Conservation (phyloP, 257 asterid species). For the Jasminum sambac region DNA sequence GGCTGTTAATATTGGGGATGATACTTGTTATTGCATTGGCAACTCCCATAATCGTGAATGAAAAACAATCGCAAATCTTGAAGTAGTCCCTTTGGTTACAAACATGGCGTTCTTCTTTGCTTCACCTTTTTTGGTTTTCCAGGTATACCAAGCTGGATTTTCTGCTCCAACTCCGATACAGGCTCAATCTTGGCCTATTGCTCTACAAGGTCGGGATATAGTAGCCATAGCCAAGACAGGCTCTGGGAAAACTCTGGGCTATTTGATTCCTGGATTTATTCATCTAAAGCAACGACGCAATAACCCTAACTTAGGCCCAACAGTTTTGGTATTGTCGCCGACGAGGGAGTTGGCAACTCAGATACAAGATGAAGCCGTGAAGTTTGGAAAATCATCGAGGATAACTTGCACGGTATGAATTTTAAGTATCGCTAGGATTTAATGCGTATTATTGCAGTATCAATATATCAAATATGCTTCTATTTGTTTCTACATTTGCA, state of each 20-base stretch:
- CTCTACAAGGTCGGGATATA: conserved; percentile 84
- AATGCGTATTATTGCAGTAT: neutral
- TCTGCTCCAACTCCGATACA: conserved; percentile 97
- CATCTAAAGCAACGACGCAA: conserved; percentile 66
- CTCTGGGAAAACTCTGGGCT: conserved; percentile 95
- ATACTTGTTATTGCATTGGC: conserved; percentile 79
- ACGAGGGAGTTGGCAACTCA: conserved; percentile 98
- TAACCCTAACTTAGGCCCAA: conserved; percentile 83
- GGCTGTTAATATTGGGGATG: conserved; percentile 61
- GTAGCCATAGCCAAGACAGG: conserved; percentile 99
- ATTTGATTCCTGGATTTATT: conserved; percentile 85
- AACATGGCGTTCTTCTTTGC: conserved; percentile 25
- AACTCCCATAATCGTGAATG: conserved; percentile 46
- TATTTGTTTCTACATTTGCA: neutral
- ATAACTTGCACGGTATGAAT: conserved; percentile 84
- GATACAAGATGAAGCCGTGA: conserved; percentile 92
- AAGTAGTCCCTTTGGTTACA: conserved; percentile 44
- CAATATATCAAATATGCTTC: neutral
- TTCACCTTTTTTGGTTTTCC: conserved; percentile 43
- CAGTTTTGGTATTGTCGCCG: conserved; percentile 92
- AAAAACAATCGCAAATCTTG: conserved; percentile 37
- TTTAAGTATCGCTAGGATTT: conserved; percentile 10
- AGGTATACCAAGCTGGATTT: conserved; percentile 91
- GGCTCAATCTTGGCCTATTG: conserved; percentile 99
- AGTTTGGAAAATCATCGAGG: conserved; percentile 83